Percentiles rank a stretch among this genome's conserved stretches.
Evolutionary conservation across 495 filamentous ascomycete genomes (phyloP).

Genomic region (Monascus purpureus): DNA sequence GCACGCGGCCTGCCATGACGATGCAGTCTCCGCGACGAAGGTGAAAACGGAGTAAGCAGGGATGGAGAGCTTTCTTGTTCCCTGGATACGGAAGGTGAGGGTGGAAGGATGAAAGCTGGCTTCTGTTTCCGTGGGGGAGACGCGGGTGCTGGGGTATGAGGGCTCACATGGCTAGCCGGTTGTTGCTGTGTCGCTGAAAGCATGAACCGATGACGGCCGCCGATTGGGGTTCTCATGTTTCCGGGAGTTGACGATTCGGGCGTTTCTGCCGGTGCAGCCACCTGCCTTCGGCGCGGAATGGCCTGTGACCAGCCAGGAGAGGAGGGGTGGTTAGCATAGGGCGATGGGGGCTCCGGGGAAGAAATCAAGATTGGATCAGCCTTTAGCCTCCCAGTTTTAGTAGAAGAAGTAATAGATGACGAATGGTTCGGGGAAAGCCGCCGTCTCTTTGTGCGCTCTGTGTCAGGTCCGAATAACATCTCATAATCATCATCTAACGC

Average conservation of each 20-base stretch:
- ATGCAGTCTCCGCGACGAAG: conserved; percentile 19
- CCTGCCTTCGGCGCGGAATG: conserved; percentile 1
- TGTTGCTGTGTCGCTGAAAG: conserved; percentile 10
- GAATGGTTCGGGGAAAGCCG: too few species aligned
- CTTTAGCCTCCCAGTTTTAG: too few species aligned
- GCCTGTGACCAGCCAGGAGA: too few species aligned
- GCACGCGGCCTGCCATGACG: conserved; percentile 18
- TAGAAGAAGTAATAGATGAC: too few species aligned
- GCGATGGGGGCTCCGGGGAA: conserved; percentile 7
- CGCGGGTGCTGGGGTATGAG: conserved; percentile 8
- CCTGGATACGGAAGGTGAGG: conserved; percentile 20
- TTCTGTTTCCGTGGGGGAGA: conserved; percentile 15
- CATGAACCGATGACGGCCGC: conserved; percentile 16
- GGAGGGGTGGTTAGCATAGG: too few species aligned
- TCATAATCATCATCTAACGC: conserved; percentile 15
- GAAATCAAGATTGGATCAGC: conserved; percentile 7
- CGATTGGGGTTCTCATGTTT: conserved; percentile 11
- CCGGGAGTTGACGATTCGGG: conserved; percentile 8
- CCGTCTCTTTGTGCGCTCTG: conserved; percentile 17
- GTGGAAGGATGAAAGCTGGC: conserved; percentile 25
- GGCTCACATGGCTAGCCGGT: conserved; percentile 2
- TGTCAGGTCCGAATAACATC: conserved; percentile 14
- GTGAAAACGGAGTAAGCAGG: conserved; percentile 27
- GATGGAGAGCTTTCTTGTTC: conserved; percentile 7
- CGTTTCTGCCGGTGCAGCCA: conserved; percentile 3